Percentiles rank a stretch among this genome's conserved stretches.
Conservation (phyloP, 2,329 filamentous ascomycete genomes). For the Didymella pomorum region DNA sequence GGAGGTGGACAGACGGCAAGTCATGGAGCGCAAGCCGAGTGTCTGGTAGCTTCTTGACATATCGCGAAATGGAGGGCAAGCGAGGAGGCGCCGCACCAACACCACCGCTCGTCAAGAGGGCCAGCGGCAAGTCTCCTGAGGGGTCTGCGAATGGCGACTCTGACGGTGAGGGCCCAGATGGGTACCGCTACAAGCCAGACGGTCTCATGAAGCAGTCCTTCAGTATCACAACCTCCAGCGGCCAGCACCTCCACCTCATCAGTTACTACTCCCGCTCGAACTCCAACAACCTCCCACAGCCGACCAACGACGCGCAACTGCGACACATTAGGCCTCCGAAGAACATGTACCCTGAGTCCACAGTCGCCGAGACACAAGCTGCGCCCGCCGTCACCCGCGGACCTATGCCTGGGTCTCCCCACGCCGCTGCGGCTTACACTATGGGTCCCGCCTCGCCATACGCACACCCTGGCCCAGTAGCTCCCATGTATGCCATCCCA, state of each 20-base stretch:
- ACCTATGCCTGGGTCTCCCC: slow-evolving; percentile 68
- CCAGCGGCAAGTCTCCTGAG: slow-evolving; percentile 79
- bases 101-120: slow-evolving; percentile 43
- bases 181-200: slow-evolving; percentile 73
- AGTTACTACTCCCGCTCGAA: slow-evolving; percentile 92
- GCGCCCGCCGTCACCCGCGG: slow-evolving; percentile 82
- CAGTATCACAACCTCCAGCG: slow-evolving; percentile 91
- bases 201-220: slow-evolving; percentile 99
- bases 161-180: slow-evolving; percentile 69
- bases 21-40: slow-evolving; percentile 98
- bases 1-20: slow-evolving; percentile 97
- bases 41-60: slow-evolving; percentile 96
- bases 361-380: slow-evolving; percentile 82
- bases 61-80: slow-evolving; percentile 99
- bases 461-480: slow-evolving; percentile 53
- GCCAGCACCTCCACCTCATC: slow-evolving; percentile 95
- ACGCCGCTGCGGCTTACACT: slow-evolving; percentile 59
- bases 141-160: slow-evolving; percentile 83
- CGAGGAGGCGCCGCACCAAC: slow-evolving; percentile 75
- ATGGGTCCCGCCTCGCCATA: slow-evolving; percentile 64
- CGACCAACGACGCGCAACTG: slow-evolving; percentile 79
- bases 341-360: slow-evolving; percentile 97
- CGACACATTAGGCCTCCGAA: slow-evolving; percentile 86
- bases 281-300: slow-evolving; percentile 78
- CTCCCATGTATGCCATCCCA: slow-evolving; percentile 52